Base-by-base conservation (phyloP, 140 eudicot genomes). In the Cichorium intybus region DNA sequence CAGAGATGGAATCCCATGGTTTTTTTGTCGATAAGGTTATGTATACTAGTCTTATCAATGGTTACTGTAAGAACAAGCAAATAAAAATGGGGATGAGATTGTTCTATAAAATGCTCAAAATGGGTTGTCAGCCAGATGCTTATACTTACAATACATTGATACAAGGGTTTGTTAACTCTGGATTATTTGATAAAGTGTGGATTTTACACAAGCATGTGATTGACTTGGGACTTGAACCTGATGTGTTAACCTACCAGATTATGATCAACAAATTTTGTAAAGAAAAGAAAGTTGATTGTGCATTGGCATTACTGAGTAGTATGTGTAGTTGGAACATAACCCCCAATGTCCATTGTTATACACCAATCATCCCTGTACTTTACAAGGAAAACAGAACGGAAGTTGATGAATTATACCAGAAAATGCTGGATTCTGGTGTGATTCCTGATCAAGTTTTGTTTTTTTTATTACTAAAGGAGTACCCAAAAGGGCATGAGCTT, bases 401-500 rank as follows among this genome's bases (percentile, higher is more conserved):
- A 64, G 71, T 77, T 11, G 76, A 83, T 53, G 76, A 77, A 21
- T 76, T 83, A 56, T 87, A 69, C 66, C 70, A 60, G 24, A 78
- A 72, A 72, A 84, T 87, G 95, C 58, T 83, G 21, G 79, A 81
- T 29, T 65, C 68, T 48, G 80, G 88, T 4, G 61, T 83, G 23
- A 70, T 81, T 60, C 90, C 95, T 24, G 95, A 87, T 59, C 90
- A 80, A 66, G 87, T 87, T 3, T 56, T 87, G 58, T 87, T 87
- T 74, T 78, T 87, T 39, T 70, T 75, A 56, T 84, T 84, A 4
- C 46, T 73, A 20, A 81, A 81, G 67, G 81, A 72, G 55, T 78
- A 33, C 55, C 84, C 77, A 8, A 69, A 70, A 75, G 88, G 83
- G 67, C 58, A 81, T 5, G 83, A 79, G 75, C 74, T 87, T 56